Base-by-base conservation (phyloP, 2,329 filamentous ascomycete species). In the Aspergillus awamori region DNA sequence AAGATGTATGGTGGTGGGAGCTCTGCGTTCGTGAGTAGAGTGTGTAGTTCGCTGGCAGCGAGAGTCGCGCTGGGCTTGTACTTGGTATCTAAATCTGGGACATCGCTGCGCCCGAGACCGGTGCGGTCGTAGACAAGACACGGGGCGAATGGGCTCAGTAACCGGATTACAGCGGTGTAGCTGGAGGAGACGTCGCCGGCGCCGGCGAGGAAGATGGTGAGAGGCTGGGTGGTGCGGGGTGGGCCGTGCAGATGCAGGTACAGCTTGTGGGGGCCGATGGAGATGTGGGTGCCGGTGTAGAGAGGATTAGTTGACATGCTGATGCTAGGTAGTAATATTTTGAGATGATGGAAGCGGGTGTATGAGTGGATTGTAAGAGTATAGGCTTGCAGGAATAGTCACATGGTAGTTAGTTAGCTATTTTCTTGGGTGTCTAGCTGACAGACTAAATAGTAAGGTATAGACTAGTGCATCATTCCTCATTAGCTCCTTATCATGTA, bases 61-160 rank as follows among this genome's bases (percentile, higher is more conserved):
- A 52, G 61, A 0, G 67, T 63, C 13, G 75, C 74, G 3, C 60
- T 65, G 38, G 67, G 58, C 15, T 3, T 36, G 20, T 22, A 36
- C 10, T 11, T 15, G 33, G 33, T 13, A 36, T 13, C 33, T 36
- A 5, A 10, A 10, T 36, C 11, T 13, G 33, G 33, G 11, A 64
- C 38, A 30, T 76, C 71, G 53, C 75, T 77, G 58, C 64, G 69
- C 5, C 77, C 76, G 8, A 78, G 72, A 1, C 77, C 77, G 1
- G 74, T 71, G 53, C 77, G 76, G 47, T 79, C 76, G 60, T 78
- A 79, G 20, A 76, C 63, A 1, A 77, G 58, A 3, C 74, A 66
- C 15, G 70, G 67, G 8, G 69, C 66, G 39, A 71, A 76, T 2
- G 49, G 24, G 22, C 66, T 61, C 3, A 79, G 65, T 2, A 70